Percentiles rank a stretch among this genome's conserved stretches.
Conservation (phyloP, 768 basidiomycete species). For the Leccinum incarnatum region DNA sequence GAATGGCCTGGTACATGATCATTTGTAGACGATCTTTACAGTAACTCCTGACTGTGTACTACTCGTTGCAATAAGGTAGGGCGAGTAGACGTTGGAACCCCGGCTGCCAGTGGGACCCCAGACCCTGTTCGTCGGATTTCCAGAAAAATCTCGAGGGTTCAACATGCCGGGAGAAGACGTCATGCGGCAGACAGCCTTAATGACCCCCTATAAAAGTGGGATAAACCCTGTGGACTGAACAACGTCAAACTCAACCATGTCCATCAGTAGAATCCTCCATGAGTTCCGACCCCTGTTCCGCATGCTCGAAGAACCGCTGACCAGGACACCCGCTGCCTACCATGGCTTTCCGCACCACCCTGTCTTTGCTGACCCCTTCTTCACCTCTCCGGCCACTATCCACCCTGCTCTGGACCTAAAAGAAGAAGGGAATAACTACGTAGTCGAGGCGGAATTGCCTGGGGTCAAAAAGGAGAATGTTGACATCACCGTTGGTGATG, state of each 20-base stretch:
- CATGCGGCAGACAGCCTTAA: not conserved
- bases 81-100: not conserved
- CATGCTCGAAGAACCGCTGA: conserved; percentile 69
- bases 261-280: conserved; percentile 61
- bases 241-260: conserved; percentile 42
- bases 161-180: conserved; percentile 15
- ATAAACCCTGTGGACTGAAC: not conserved
- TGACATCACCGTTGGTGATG: conserved; percentile 66
- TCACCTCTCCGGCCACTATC: conserved; percentile 30
- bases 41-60: not conserved
- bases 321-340: conserved; percentile 32
- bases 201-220: conserved; percentile 11
- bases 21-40: not conserved
- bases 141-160: conserved; percentile 10
- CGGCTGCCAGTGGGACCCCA: conserved; percentile 12
- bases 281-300: conserved; percentile 77
- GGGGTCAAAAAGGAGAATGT: conserved; percentile 78
- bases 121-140: conserved; percentile 12
- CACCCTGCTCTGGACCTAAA: conserved; percentile 66
- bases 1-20: conserved; percentile 60
- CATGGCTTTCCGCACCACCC: conserved; percentile 32
- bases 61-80: not conserved
- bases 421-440: conserved; percentile 61
- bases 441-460: conserved; percentile 76
- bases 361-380: conserved; percentile 52